Conservation (phyloP, 129 eudicot genomes). For the Flaveria ramosissima region DNA sequence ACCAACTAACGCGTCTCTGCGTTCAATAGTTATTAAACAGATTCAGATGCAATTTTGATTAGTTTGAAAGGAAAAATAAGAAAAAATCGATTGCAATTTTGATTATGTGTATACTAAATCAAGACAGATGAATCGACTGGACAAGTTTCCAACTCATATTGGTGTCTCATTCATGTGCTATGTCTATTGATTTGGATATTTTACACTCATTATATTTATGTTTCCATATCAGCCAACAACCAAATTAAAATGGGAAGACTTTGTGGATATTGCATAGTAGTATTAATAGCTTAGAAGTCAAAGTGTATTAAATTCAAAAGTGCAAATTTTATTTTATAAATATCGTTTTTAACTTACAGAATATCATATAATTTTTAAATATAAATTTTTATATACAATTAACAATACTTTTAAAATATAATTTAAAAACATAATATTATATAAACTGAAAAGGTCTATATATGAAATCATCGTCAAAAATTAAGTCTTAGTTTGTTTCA, state of each 20-base stretch:
- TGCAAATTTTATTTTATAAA: background rate
- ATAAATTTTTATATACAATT: too few species aligned
- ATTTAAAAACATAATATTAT: too few species aligned
- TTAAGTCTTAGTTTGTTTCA: too few species aligned
- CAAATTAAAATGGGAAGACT: conserved; percentile 15
- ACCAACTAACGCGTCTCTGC: too few species aligned
- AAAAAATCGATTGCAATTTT: too few species aligned
- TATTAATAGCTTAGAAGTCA: background rate
- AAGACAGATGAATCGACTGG: too few species aligned
- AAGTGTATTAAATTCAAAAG: background rate
- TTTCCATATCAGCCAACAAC: conserved; percentile 14
- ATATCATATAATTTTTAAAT: too few species aligned
- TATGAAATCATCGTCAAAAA: too few species aligned
- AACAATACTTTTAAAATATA: too few species aligned
- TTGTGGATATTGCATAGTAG: background rate
- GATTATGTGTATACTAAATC: too few species aligned
- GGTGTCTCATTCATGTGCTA: conserved; percentile 1
- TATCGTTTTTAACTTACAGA: background rate
- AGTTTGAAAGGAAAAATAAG: background rate
- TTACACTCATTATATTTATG: conserved; percentile 8
- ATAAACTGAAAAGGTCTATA: too few species aligned
- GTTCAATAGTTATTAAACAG: background rate
- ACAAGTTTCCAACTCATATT: background rate
- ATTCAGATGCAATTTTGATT: background rate
- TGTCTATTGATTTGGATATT: conserved; percentile 13